phyloP scores from a whole-genome alignment of 116 monocot species.

The Thalassia testudinum region DNA sequence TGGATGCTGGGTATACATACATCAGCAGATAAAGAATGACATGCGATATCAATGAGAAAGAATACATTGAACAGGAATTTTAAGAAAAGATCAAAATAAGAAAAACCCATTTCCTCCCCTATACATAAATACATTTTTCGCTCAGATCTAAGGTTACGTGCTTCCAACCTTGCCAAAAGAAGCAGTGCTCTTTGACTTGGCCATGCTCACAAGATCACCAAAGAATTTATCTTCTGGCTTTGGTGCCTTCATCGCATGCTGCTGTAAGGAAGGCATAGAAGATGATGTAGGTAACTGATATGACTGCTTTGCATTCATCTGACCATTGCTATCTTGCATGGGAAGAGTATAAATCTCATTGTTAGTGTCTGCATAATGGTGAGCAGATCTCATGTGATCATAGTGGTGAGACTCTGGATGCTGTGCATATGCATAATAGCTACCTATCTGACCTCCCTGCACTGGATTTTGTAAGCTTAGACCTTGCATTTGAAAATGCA shows the following conservation, averaged over 20 bases:
- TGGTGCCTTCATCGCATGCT: constrained; percentile 34
- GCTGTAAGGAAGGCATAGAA: not conserved
- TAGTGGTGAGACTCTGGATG: constrained; percentile 39
- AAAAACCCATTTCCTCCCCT: no score
- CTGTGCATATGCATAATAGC: constrained; percentile 39
- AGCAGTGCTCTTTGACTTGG: constrained; percentile 68
- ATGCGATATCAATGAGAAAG: no score
- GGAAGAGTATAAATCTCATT: constrained; percentile 65
- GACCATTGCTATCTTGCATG: constrained; percentile 19
- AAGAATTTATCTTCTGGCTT: constrained; percentile 89
- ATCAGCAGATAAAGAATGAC: no score
- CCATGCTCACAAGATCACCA: constrained; percentile 85
- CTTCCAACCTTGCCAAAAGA: constrained; percentile 24
- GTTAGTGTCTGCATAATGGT: constrained; percentile 29
- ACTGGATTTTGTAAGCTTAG: constrained; percentile 25
- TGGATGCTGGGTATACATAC: no score
- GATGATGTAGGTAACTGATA: not conserved
- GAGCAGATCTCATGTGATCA: constrained; percentile 29
- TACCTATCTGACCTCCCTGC: constrained; percentile 26
- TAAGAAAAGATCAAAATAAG: no score
- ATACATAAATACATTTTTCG: no score
- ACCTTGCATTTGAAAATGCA: constrained; percentile 8
- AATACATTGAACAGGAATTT: no score
- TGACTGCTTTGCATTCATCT: constrained; percentile 10
- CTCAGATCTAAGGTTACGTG: constrained; percentile 26